phyloP scores from a whole-genome alignment of 2,329 filamentous ascomycete genomes.

The Cladosporium cucumerinum region DNA sequence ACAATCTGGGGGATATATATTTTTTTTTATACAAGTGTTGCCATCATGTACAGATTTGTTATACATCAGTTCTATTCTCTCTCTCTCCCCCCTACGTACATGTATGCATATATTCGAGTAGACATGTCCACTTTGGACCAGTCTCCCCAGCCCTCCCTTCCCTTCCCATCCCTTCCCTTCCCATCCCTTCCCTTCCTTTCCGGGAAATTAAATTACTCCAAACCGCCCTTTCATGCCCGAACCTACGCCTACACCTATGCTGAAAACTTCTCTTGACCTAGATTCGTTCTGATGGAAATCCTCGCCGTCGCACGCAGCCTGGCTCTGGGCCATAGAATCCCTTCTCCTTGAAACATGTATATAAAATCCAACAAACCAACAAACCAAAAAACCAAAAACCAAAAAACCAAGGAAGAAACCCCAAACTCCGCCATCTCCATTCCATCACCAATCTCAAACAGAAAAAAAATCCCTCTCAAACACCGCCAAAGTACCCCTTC shows the following conservation, averaged over 20 bases:
- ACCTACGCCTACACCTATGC: background rate
- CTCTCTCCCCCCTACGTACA: background rate
- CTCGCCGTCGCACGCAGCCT: too few relatives aligned
- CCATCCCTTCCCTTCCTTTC: background rate
- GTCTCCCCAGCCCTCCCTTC: too few relatives aligned
- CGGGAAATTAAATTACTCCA: background rate
- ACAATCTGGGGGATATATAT: background rate
- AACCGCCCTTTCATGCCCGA: background rate
- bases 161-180: too few relatives aligned
- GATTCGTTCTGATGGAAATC: background rate
- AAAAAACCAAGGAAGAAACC: too few relatives aligned
- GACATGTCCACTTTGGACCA: too few relatives aligned
- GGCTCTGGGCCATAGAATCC: too few relatives aligned
- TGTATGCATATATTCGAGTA: background rate
- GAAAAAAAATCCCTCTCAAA: too few relatives aligned
- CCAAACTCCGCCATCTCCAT: too few relatives aligned
- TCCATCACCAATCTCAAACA: too few relatives aligned
- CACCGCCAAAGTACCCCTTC: slow-evolving; percentile 7
- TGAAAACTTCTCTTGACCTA: background rate
- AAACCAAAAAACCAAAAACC: too few relatives aligned
- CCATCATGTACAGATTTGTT: background rate
- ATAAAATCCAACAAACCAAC: background rate
- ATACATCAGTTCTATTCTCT: background rate
- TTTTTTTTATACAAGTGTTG: too few relatives aligned
- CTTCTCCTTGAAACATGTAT: background rate